Evolutionary conservation across 495 filamentous ascomycete genomes (phyloP).

Genomic region (Podospora appendiculata): DNA sequence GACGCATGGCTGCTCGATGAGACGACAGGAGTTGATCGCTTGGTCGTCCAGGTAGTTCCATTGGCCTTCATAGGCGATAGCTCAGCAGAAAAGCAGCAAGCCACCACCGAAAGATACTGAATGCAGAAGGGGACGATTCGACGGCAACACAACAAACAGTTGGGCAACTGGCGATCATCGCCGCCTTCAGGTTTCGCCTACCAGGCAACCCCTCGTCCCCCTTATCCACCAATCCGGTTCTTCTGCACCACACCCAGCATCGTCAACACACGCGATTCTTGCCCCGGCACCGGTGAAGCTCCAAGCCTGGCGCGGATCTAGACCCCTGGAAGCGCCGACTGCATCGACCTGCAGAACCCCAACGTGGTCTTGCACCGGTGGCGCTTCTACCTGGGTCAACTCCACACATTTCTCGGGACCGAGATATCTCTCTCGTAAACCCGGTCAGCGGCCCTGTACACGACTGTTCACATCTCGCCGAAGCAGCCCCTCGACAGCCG

Average conservation of each 20-base stretch:
- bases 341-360: too few species aligned
- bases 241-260: slow-evolving; percentile 4
- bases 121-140: not conserved
- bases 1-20: too few species aligned
- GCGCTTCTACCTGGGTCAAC: not conserved
- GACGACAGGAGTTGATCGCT: too few species aligned
- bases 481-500: too few species aligned
- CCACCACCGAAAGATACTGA: not conserved
- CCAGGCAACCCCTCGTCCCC: not conserved
- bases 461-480: too few species aligned
- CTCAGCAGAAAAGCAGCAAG: too few species aligned
- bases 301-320: not conserved
- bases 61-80: too few species aligned
- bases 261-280: not conserved
- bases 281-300: not conserved
- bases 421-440: not conserved
- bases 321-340: too few species aligned
- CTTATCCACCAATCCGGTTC: slow-evolving; percentile 4
- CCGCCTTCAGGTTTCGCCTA: not conserved
- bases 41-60: too few species aligned
- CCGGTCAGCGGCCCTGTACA: too few species aligned
- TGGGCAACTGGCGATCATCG: not conserved
- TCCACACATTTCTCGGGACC: slow-evolving; percentile 1
- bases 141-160: not conserved
- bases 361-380: not conserved